Evolutionary conservation across 2,329 filamentous ascomycete species (phyloP).

Genomic region (Xylariaceae sp.): DNA sequence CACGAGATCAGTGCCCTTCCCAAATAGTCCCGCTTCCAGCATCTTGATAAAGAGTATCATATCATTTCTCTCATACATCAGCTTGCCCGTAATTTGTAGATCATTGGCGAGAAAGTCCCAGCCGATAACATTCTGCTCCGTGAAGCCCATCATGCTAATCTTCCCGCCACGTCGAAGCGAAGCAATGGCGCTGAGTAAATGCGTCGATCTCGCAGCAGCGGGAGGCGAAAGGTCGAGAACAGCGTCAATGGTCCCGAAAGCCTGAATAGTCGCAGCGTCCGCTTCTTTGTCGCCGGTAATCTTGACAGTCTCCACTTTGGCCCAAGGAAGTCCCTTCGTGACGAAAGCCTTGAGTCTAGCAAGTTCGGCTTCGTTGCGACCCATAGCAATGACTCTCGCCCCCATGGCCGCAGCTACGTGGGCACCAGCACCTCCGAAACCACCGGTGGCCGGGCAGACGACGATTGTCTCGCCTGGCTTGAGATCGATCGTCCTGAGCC

Average conservation of each 20-base stretch:
- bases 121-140: slow-evolving; percentile 8
- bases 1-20: slow-evolving; percentile 14
- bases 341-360: slow-evolving; percentile 30
- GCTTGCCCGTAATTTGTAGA: slow-evolving; percentile 35
- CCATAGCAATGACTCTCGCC: slow-evolving; percentile 47
- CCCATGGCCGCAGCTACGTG: slow-evolving; percentile 45
- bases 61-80: slow-evolving; percentile 43
- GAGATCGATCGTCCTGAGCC: slow-evolving; percentile 39
- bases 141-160: slow-evolving; percentile 30
- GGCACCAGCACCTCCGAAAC: slow-evolving; percentile 43
- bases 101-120: slow-evolving; percentile 28
- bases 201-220: slow-evolving; percentile 34
- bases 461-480: slow-evolving; percentile 44
- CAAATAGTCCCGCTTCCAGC: slow-evolving; percentile 35
- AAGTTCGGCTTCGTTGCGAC: slow-evolving; percentile 37
- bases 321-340: slow-evolving; percentile 11
- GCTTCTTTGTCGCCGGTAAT: slow-evolving; percentile 38
- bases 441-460: slow-evolving; percentile 43
- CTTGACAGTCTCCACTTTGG: slow-evolving; percentile 35
- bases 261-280: slow-evolving; percentile 30
- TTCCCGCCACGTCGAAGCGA: slow-evolving; percentile 34
- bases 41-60: slow-evolving; percentile 38
- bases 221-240: slow-evolving; percentile 45
- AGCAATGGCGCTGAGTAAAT: slow-evolving; percentile 36
- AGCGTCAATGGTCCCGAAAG: slow-evolving; percentile 35